Percentiles rank a stretch among this genome's conserved stretches.
Conservation (phyloP, 176 grass and related monocot species). For the Alopecurus myosuroides region DNA sequence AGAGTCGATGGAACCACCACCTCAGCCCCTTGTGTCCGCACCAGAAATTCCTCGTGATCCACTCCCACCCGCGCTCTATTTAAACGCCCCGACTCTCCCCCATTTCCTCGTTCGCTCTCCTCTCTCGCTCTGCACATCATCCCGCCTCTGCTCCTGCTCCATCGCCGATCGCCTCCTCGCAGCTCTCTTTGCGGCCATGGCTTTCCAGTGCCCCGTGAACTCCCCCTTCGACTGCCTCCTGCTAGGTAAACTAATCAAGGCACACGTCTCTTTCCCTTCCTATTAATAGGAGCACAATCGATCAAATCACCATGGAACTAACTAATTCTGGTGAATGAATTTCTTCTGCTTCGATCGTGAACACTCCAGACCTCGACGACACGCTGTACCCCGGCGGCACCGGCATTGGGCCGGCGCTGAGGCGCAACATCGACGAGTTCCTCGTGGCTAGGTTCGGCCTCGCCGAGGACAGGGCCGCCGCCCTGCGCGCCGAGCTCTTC, state of each 20-base stretch:
- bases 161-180: neutral
- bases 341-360: neutral
- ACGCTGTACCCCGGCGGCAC: constrained; percentile 72
- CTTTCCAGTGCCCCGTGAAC: neutral
- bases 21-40: neutral
- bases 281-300: neutral
- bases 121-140: neutral
- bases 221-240: constrained; percentile 72
- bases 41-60: neutral
- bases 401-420: constrained; percentile 50
- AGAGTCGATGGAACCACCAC: neutral
- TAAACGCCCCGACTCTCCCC: constrained; percentile 15
- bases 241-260: constrained; percentile 31
- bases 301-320: neutral
- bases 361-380: constrained; percentile 75
- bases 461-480: constrained; percentile 39
- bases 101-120: neutral
- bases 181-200: constrained; percentile 3
- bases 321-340: neutral
- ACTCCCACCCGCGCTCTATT: constrained; percentile 20
- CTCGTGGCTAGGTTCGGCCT: constrained; percentile 55
- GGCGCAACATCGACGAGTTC: constrained; percentile 92
- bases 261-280: neutral
- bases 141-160: neutral
- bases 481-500: constrained; percentile 83